Evolutionary conservation across 2,329 filamentous ascomycete genomes (phyloP).

Genomic region (Aspergillus pseudoglaucus): DNA sequence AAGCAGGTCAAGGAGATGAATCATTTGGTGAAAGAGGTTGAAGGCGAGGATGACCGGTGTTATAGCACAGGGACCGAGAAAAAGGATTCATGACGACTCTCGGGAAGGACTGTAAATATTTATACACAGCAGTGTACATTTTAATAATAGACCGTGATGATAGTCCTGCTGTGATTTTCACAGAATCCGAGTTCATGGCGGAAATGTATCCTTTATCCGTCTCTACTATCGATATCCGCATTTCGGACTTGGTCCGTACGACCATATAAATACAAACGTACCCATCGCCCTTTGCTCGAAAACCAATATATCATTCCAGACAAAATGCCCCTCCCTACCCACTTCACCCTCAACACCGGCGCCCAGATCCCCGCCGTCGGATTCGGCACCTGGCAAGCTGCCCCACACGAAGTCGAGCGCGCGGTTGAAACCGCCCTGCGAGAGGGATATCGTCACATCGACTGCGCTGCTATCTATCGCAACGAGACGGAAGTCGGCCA

Average conservation of each 20-base stretch:
- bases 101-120: not conserved
- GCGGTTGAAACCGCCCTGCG: constrained; percentile 66
- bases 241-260: constrained; percentile 4
- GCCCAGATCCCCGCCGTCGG: constrained; percentile 53
- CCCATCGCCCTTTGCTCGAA: not conserved
- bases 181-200: not conserved
- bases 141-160: not conserved
- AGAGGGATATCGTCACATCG: constrained; percentile 52
- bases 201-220: not conserved
- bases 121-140: not conserved
- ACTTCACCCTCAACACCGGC: constrained; percentile 19
- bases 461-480: constrained; percentile 59
- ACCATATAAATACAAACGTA: not conserved
- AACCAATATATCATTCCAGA: not conserved
- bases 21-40: constrained; percentile 8
- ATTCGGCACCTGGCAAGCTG: constrained; percentile 73
- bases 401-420: constrained; percentile 59
- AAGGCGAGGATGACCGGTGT: constrained; percentile 8
- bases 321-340: constrained; percentile 8
- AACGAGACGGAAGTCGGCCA: constrained; percentile 66
- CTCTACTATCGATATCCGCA: not conserved
- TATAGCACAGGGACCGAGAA: constrained; percentile 4
- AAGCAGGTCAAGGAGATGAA: constrained; percentile 45
- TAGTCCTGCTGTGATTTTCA: not conserved
- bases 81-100: constrained; percentile 1